Conservation (phyloP, 345 rosid genomes). For the Geranium rotundifolium region DNA sequence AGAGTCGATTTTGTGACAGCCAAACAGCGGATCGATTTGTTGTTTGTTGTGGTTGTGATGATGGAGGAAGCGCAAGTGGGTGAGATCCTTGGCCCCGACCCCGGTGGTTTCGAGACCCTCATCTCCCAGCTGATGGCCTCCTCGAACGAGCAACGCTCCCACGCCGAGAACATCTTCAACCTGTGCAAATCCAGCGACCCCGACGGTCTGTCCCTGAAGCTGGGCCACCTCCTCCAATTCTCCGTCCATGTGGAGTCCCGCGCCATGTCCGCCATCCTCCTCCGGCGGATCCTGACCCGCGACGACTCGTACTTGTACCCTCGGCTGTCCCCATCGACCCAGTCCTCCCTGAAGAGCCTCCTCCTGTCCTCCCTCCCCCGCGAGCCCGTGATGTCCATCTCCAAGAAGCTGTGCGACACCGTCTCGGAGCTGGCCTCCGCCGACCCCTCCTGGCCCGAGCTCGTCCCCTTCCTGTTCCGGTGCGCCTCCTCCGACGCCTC, state of each 20-base stretch:
- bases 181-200: conserved; percentile 88
- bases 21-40: too few relatives aligned
- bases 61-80: conserved; percentile 83
- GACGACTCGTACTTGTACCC: conserved; percentile 92
- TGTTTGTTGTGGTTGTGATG: too few relatives aligned
- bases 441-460: conserved; percentile 92
- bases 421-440: conserved; percentile 90
- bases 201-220: conserved; percentile 68
- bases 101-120: conserved; percentile 79
- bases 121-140: conserved; percentile 89
- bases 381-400: conserved; percentile 57
- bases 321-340: conserved; percentile 53
- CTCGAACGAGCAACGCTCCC: conserved; percentile 83
- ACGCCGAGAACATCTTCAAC: conserved; percentile 78
- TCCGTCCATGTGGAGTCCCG: conserved; percentile 71
- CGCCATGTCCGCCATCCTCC: conserved; percentile 91
- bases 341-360: conserved; percentile 67
- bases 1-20: too few relatives aligned
- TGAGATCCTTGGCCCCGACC: conserved; percentile 66
- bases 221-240: conserved; percentile 69
- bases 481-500: conserved; percentile 82
- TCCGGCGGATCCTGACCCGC: conserved; percentile 82
- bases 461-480: conserved; percentile 87
- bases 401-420: conserved; percentile 87
- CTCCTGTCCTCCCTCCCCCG: conserved; percentile 64